Evolutionary conservation across 1,284 basidiomycete genomes (phyloP), one percentile per base, ranked within the genome.

Genomic region (Dichomitus squalens): DNA sequence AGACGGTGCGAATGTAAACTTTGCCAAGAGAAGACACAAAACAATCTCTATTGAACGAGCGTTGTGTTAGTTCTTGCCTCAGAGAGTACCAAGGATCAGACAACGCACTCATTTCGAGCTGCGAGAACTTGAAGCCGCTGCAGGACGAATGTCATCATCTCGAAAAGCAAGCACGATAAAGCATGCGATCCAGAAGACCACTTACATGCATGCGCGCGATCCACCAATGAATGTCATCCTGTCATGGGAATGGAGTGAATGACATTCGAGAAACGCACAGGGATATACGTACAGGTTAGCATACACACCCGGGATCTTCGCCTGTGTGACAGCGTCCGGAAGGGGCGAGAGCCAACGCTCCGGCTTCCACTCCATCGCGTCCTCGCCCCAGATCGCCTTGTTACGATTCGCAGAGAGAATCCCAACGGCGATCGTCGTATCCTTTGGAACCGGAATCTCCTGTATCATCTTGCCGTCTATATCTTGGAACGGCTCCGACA

Each of bases 381-480:
- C 62, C 7, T 35, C 31, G 12, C 66, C 66, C 66, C 66, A 67
- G 6, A 59, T 39, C 3, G 29, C 55, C 41, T 57, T 55, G 49
- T 67, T 56, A 1, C 55, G 58, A 39, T 66, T 63, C 6, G 57
- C 36, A 6, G 62, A 52, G 20, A 58, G 41, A 18, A 64, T 54
- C 16, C 57, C 55, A 48, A 62, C 52, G 21, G 63, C 46, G 11
- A 67, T 46, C 9, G 39, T n/a, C 4, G 57, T 78, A 4, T 80
- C 81, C 59, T 79, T 79, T 29, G 64, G 55, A 20, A 76, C 65
- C 0, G 71, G 55, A 23, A 85, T 64, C 20, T 69, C 68, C 35
- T 72, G 65, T 1, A 78, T 69, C 0, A 62, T 58, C 49, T 72
- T 49, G 0, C 76, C 78, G 29, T 48, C 41, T 11, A 40, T 36